These are phyloP conservation scores for Metarhizium robertsii DNA, from an alignment of 2,329 filamentous ascomycete genomes.

Conservation along the genomic window DNA sequence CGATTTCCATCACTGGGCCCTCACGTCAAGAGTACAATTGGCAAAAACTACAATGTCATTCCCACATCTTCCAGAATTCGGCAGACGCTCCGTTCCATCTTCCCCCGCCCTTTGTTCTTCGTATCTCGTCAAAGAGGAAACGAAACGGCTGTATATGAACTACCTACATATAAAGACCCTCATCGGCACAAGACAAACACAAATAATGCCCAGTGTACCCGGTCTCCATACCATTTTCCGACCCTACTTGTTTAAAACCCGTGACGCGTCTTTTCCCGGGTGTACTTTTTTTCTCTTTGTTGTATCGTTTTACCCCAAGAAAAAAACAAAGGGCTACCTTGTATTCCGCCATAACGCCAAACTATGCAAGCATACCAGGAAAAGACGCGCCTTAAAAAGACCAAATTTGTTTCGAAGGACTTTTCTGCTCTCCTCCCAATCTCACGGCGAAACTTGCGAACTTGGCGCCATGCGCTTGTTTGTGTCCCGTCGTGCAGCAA, in stretches of 20 bases:
- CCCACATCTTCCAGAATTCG: slow-evolving; percentile 1
- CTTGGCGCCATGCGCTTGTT: background rate
- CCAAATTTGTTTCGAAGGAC: background rate
- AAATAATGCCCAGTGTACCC: too few relatives aligned
- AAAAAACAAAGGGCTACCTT: slow-evolving; percentile 5
- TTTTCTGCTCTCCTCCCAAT: background rate
- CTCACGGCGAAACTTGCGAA: background rate
- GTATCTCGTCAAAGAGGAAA: background rate
- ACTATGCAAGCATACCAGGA: slow-evolving; percentile 31
- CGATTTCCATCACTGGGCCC: background rate
- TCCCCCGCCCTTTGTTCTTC: background rate
- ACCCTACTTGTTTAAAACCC: background rate
- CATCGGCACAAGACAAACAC: background rate
- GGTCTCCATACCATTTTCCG: too few relatives aligned
- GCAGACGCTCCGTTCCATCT: slow-evolving; percentile 1
- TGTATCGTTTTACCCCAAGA: background rate
- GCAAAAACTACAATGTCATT: background rate
- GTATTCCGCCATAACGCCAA: slow-evolving; percentile 25
- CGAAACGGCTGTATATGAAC: background rate
- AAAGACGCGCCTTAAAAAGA: slow-evolving; percentile 14
- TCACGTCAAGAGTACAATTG: background rate
- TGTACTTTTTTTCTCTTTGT: background rate
- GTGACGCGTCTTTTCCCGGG: background rate
- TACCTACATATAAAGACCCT: background rate
- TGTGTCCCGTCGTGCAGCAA: background rate